Base-by-base conservation (phyloP, 495 filamentous ascomycete genomes). In the Xeromyces bisporus region DNA sequence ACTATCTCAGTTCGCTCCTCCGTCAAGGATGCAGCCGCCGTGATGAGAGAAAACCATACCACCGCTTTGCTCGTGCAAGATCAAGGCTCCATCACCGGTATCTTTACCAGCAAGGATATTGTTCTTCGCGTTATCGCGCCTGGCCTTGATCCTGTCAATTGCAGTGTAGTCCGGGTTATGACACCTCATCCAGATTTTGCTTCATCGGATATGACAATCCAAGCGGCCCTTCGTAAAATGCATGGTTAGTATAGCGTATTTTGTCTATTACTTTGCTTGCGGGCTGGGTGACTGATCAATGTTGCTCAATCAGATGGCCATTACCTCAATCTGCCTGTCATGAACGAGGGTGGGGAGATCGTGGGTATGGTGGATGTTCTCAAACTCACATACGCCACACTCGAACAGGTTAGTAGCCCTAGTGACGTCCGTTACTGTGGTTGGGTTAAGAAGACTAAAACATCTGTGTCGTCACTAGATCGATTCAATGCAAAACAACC, bases 31-130 rank as follows among this genome's bases (percentile, higher is more conserved):
- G 89, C 89, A 23, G 89, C 89, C 7, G 67, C 73, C 17, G 42
- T 92, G 51, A 97, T 97, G 89, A 94, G 91, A 62, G 89, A 96
- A 53, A 79, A 96, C 54, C 89, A 93, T 53, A 97, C 89, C 13
- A 97, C 89, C 23, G 89, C 89, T 17, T 74, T 97, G 29, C 62
- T 97, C 34, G 89, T 97, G 15, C 87, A 96, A 56, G 89, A 97
- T 50, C 83, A 92, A 55, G 84, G 87, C 25, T 81, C 80, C 8
- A 94, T 97, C 50, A 97, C 89, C 25, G 89, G 89, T 59, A 97
- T 97, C 46, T 97, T 97, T 55, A 97, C 89, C 29, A 96, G 89
- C 64, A 97, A 97, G 59, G 89, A 97, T 61, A 86, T 97, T 27
- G 89, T 97, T 33, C 70, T 97, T 32, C 84, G 89, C 54, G 89